Conservation (phyloP, 495 filamentous ascomycete genomes). For the Sordaria brevicollis region DNA sequence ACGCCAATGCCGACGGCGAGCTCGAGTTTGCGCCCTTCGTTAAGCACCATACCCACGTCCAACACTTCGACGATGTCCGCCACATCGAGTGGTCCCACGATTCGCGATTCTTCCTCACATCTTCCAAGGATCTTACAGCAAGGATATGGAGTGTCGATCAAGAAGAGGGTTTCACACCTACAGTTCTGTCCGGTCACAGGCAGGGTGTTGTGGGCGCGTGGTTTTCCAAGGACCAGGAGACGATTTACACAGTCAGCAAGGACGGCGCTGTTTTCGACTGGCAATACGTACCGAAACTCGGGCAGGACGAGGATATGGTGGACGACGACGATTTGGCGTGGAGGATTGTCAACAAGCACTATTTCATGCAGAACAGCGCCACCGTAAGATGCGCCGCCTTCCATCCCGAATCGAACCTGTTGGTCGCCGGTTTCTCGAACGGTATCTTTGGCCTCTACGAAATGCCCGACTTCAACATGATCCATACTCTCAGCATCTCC, state of each 20-base stretch:
- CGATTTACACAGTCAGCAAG: constrained; percentile 47
- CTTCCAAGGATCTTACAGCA: constrained; percentile 84
- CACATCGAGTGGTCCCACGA: constrained; percentile 90
- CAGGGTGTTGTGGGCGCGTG: constrained; percentile 80
- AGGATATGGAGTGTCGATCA: constrained; percentile 88
- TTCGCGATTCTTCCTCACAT: constrained; percentile 84
- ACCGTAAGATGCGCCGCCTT: constrained; percentile 81
- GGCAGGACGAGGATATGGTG: constrained; percentile 49
- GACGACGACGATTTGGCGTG: constrained; percentile 54
- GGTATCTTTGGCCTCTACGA: constrained; percentile 91
- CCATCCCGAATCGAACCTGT: constrained; percentile 72
- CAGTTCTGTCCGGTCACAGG: constrained; percentile 78
- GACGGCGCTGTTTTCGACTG: constrained; percentile 49
- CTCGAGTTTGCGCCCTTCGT: constrained; percentile 93
- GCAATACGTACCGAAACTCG: constrained; percentile 52
- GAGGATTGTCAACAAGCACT: constrained; percentile 80
- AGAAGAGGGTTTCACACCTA: constrained; percentile 81
- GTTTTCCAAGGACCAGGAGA: constrained; percentile 88
- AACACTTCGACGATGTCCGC: constrained; percentile 78
- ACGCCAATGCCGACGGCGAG: constrained; percentile 63
- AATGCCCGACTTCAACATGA: constrained; percentile 91
- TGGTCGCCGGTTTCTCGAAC: constrained; percentile 90
- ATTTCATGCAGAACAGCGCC: constrained; percentile 83
- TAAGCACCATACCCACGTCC: constrained; percentile 70
- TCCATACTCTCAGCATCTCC: constrained; percentile 84